Conservation (phyloP, 1,139 yeast species). For the Zygoascus meyerae region DNA sequence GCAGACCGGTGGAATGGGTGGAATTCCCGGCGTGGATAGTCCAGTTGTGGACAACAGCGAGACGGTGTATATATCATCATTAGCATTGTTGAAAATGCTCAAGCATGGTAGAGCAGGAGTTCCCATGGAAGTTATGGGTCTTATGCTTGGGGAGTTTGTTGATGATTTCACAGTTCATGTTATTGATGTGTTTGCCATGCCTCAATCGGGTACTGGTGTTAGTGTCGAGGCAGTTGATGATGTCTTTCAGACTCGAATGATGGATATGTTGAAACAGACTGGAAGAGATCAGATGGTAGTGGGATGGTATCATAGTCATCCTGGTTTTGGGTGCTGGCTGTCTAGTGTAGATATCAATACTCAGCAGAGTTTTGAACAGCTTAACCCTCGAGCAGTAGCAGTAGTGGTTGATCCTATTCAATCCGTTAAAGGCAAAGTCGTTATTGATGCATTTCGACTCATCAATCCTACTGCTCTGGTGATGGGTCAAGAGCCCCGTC, state of each 20-base stretch:
- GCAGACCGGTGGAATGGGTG: slow-evolving; percentile 40
- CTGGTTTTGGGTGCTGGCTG: slow-evolving; percentile 98
- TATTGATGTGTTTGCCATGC: slow-evolving; percentile 98
- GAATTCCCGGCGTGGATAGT: slow-evolving; percentile 45
- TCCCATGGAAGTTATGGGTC: slow-evolving; percentile 99
- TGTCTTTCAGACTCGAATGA: slow-evolving; percentile 97
- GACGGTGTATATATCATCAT: slow-evolving; percentile 91
- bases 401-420: slow-evolving; percentile 98
- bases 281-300: slow-evolving; percentile 99
- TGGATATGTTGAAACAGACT: slow-evolving; percentile 98
- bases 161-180: slow-evolving; percentile 97
- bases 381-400: slow-evolving; percentile 92
- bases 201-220: slow-evolving; percentile 92
- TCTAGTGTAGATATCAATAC: slow-evolving; percentile 96
- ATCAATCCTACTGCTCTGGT: slow-evolving; percentile 83
- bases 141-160: slow-evolving; percentile 97
- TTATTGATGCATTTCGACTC: slow-evolving; percentile 95
- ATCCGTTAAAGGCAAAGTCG: slow-evolving; percentile 97
- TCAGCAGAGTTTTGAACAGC: slow-evolving; percentile 94
- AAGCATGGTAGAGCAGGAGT: slow-evolving; percentile 99
- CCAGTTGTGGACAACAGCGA: slow-evolving; percentile 92
- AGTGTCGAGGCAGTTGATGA: slow-evolving; percentile 99
- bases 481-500: slow-evolving; percentile 98
- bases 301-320: slow-evolving; percentile 99
- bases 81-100: slow-evolving; percentile 92